Conservation (phyloP, 495 filamentous ascomycete genomes). For the Lentithecium fluviatile region DNA sequence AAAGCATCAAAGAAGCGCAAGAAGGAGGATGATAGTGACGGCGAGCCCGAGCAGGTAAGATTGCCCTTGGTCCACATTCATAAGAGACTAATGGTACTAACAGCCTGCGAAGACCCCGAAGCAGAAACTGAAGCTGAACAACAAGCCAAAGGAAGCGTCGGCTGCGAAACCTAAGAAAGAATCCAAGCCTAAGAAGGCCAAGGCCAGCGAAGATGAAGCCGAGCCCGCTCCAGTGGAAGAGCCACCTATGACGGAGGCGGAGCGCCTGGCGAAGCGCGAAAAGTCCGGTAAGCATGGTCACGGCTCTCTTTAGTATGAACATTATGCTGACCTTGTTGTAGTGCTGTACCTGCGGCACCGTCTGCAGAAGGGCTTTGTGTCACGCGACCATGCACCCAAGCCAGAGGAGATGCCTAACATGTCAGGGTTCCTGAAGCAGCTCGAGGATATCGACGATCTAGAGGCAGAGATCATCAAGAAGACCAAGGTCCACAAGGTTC, state of each 20-base stretch:
- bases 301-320: constrained; percentile 59
- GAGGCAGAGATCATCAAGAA: constrained; percentile 79
- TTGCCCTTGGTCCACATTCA: not conserved
- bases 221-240: constrained; percentile 53
- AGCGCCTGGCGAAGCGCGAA: constrained; percentile 58
- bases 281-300: constrained; percentile 53
- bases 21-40: constrained; percentile 62
- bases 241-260: constrained; percentile 58
- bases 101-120: constrained; percentile 62
- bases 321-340: constrained; percentile 19
- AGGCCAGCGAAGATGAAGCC: constrained; percentile 56
- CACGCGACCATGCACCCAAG: constrained; percentile 73
- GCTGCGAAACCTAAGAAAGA: constrained; percentile 51
- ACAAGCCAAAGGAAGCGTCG: constrained; percentile 45
- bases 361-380: constrained; percentile 87
- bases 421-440: constrained; percentile 73
- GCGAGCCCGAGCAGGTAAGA: constrained; percentile 62
- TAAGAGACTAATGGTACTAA: constrained; percentile 1
- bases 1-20: constrained; percentile 66
- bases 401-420: constrained; percentile 82
- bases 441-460: constrained; percentile 75
- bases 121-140: constrained; percentile 61
- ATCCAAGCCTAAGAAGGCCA: constrained; percentile 50
- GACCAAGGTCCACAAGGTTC: constrained; percentile 93
- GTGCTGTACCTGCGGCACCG: constrained; percentile 85